Percentiles rank a stretch among this genome's conserved stretches.
phyloP scores from a whole-genome alignment of 2,329 filamentous ascomycete genomes.

The Alternaria dauci region DNA sequence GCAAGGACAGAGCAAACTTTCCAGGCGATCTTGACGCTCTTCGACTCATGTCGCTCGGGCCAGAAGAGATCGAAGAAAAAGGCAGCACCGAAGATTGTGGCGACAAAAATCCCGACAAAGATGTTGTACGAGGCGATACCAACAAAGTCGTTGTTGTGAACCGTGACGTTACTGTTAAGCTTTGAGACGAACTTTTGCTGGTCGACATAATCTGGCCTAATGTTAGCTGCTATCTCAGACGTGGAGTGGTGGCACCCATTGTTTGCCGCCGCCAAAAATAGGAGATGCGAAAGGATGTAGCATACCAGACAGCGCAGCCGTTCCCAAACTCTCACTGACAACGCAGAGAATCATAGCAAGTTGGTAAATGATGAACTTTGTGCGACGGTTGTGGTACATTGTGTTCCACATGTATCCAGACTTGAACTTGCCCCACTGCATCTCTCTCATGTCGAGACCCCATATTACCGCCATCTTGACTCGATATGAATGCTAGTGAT shows the following conservation, averaged over 20 bases:
- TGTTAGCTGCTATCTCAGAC: background rate
- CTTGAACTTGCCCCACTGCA: slow-evolving; percentile 67
- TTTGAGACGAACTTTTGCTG: slow-evolving; percentile 59
- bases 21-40: slow-evolving; percentile 62
- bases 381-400: slow-evolving; percentile 63
- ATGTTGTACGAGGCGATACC: slow-evolving; percentile 67
- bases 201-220: slow-evolving; percentile 60
- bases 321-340: slow-evolving; percentile 65
- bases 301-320: slow-evolving; percentile 62
- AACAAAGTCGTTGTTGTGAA: slow-evolving; percentile 65
- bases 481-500: slow-evolving; percentile 1
- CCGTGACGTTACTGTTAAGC: slow-evolving; percentile 51
- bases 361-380: slow-evolving; percentile 69
- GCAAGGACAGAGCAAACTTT: slow-evolving; percentile 61
- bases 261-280: background rate
- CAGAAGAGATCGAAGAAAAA: slow-evolving; percentile 71
- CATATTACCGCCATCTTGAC: slow-evolving; percentile 58
- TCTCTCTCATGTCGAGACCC: slow-evolving; percentile 65
- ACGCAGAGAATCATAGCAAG: slow-evolving; percentile 66
- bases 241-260: background rate
- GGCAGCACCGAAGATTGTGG: slow-evolving; percentile 65
- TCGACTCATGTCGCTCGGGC: slow-evolving; percentile 63
- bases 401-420: slow-evolving; percentile 66
- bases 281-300: background rate
- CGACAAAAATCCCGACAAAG: slow-evolving; percentile 65